Conservation (phyloP, 148 eudicot genomes). For the Camellia japonica region DNA sequence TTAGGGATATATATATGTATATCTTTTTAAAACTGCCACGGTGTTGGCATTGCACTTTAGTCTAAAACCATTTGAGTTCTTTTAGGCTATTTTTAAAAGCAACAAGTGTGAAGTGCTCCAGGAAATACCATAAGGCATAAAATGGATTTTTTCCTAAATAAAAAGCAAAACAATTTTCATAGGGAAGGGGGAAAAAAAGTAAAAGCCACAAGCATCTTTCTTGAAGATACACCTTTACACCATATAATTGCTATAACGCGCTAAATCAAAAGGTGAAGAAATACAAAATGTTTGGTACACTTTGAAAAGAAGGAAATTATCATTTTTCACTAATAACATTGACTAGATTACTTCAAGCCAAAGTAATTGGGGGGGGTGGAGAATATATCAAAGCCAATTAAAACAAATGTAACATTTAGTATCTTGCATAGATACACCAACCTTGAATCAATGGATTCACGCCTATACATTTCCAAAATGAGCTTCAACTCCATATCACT, state of each 20-base stretch:
- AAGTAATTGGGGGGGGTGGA: no score
- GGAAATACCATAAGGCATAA: no score
- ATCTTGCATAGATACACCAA: conserved; percentile 21
- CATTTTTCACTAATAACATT: neutral
- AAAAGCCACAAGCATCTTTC: neutral
- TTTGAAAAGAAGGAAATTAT: neutral
- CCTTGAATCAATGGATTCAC: conserved; percentile 71
- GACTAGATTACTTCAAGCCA: neutral
- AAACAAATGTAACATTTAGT: neutral
- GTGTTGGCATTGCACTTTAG: no score
- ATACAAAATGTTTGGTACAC: neutral
- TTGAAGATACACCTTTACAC: neutral
- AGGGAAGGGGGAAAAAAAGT: neutral
- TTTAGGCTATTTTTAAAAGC: no score
- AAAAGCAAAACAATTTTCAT: neutral
- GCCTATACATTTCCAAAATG: conserved; percentile 69
- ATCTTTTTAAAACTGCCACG: no score
- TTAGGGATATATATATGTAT: no score
- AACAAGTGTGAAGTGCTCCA: no score
- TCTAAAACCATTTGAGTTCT: no score
- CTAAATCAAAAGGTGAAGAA: neutral
- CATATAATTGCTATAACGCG: neutral
- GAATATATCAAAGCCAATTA: neutral
- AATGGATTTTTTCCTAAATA: no score
- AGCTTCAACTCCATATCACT: conserved; percentile 60